Evolutionary conservation across 2,329 filamentous ascomycete genomes (phyloP).

Genomic region (Purpureocillium takamizusanense): DNA sequence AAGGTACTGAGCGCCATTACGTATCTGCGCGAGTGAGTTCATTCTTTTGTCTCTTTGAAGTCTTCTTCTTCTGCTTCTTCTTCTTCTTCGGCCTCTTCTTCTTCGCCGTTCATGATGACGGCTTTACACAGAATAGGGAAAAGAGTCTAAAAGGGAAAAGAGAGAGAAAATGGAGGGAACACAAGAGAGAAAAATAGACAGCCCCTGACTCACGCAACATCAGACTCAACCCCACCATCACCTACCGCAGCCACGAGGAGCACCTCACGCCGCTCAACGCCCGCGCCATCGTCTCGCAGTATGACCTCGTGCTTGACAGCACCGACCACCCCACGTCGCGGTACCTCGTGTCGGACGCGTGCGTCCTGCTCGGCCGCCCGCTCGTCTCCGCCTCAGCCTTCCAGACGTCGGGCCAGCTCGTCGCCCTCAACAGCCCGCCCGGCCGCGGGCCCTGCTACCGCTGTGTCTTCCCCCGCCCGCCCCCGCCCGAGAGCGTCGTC

Average conservation of each 20-base stretch:
- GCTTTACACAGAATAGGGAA: too few species aligned
- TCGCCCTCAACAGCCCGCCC: conserved; percentile 77
- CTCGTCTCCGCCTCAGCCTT: conserved; percentile 86
- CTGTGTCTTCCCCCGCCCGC: conserved; percentile 83
- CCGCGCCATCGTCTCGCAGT: conserved; percentile 53
- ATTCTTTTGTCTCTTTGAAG: too few species aligned
- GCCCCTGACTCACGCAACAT: too few species aligned
- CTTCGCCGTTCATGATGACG: too few species aligned
- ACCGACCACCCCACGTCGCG: conserved; percentile 88
- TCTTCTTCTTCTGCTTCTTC: too few species aligned
- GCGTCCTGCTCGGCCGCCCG: conserved; percentile 68
- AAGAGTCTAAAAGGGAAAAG: too few species aligned
- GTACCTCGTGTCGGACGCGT: conserved; percentile 87
- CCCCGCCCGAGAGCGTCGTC: conserved; percentile 71
- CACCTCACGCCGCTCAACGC: conserved; percentile 65
- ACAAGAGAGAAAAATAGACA: too few species aligned
- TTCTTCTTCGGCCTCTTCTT: too few species aligned
- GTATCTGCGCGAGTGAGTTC: conserved; percentile 43
- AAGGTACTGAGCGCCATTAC: conserved; percentile 74
- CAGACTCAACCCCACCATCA: conserved; percentile 65
- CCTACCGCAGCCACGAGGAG: conserved; percentile 51
- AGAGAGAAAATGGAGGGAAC: too few species aligned
- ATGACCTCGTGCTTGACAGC: conserved; percentile 86
- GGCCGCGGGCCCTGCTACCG: conserved; percentile 79
- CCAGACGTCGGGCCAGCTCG: conserved; percentile 80